These are phyloP conservation scores for Castanopsis chinensis DNA, from an alignment of 306 rosid genomes.

Conservation along the genomic window DNA sequence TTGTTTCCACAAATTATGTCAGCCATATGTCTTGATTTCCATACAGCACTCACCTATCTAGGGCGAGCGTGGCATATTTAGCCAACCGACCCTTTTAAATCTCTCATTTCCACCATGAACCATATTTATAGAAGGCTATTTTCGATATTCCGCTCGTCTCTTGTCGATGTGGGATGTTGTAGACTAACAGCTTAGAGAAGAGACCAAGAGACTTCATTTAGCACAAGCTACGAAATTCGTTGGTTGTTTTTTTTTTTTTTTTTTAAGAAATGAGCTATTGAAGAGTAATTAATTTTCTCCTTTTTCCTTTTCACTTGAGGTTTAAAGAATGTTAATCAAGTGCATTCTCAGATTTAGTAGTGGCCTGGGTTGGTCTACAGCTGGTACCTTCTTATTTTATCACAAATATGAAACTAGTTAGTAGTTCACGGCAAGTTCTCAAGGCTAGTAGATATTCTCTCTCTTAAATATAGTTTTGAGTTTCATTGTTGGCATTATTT, in stretches of 20 bases:
- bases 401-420: too few species aligned
- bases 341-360: too few species aligned
- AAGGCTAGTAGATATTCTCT: neutral
- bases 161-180: constrained; percentile 28
- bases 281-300: too few species aligned
- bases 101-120: fast-evolving
- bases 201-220: neutral
- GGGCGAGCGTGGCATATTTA: constrained; percentile 73
- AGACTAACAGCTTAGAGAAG: neutral
- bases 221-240: neutral
- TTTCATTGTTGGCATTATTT: too few species aligned
- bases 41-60: constrained; percentile 58
- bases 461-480: too few species aligned
- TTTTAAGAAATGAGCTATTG: too few species aligned
- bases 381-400: too few species aligned
- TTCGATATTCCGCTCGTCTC: fast-evolving
- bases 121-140: neutral
- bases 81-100: constrained; percentile 80
- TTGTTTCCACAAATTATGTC: constrained; percentile 57
- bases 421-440: too few species aligned
- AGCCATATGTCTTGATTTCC: constrained; percentile 95
- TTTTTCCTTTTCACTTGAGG: too few species aligned
- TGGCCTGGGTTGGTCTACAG: too few species aligned
- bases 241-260: neutral
- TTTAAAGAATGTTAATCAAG: too few species aligned